Evolutionary conservation across 1,284 basidiomycete species (phyloP).

Genomic region (Austroboletus novae-zelandiae): DNA sequence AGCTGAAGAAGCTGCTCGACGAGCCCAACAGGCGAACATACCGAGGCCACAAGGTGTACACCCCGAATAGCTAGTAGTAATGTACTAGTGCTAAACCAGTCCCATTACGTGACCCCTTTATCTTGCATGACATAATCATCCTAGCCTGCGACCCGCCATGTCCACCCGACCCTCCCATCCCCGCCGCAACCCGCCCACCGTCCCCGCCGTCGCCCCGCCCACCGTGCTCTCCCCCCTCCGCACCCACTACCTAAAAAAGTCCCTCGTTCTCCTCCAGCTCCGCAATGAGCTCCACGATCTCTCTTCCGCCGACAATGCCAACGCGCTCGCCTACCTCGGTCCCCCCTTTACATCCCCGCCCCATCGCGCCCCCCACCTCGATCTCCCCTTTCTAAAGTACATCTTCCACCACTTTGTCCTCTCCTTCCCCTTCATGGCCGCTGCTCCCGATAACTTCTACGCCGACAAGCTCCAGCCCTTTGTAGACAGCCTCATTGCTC

Average conservation of each 20-base stretch:
- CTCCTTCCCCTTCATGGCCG: slow-evolving; percentile 88
- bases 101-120: too few species aligned
- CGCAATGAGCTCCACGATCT: slow-evolving; percentile 72
- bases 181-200: slow-evolving; percentile 7
- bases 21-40: slow-evolving; percentile 62
- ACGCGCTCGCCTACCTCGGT: slow-evolving; percentile 83
- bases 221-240: slow-evolving; percentile 63
- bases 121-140: too few species aligned
- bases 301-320: slow-evolving; percentile 56
- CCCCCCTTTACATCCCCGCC: slow-evolving; percentile 74
- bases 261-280: slow-evolving; percentile 87
- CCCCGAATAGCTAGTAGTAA: slow-evolving; percentile 39
- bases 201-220: background rate
- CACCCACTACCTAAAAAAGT: slow-evolving; percentile 95
- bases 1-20: slow-evolving; percentile 65
- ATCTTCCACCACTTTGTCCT: slow-evolving; percentile 89
- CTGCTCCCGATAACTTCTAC: slow-evolving; percentile 87
- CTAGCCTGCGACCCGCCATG: background rate
- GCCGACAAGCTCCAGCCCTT: slow-evolving; percentile 92
- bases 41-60: slow-evolving; percentile 59
- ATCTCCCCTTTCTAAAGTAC: slow-evolving; percentile 86
- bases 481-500: slow-evolving; percentile 74
- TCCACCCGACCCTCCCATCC: slow-evolving; percentile 13
- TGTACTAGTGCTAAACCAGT: too few species aligned
- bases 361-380: slow-evolving; percentile 54